These are phyloP conservation scores for Amoeboaphelidium occidentale DNA, from an alignment of 371 early-diverging fungal genomes.

Conservation along the genomic window DNA sequence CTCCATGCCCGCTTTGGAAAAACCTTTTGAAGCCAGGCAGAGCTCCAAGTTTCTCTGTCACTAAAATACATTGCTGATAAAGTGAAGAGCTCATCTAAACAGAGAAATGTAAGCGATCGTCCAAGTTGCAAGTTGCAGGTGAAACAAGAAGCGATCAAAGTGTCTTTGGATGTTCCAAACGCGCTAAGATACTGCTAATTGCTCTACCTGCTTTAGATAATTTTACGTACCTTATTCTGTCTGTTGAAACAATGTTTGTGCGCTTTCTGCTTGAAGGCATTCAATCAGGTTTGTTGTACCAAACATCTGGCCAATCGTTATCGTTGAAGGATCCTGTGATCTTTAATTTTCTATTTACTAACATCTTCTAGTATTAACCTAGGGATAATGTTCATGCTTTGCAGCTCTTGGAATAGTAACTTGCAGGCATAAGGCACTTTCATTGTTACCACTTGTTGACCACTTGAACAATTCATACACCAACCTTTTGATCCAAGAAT, in stretches of 20 bases:
- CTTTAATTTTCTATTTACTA: background rate
- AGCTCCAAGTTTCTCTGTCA: background rate
- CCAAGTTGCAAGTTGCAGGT: too few relatives aligned
- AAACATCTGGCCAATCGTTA: too few relatives aligned
- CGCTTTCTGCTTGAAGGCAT: too few relatives aligned
- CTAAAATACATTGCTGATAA: background rate
- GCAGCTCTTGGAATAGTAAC: slow-evolving; percentile 78
- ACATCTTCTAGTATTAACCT: slow-evolving; percentile 11
- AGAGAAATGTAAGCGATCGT: too few relatives aligned
- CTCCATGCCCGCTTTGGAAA: background rate
- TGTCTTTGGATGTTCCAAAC: too few relatives aligned
- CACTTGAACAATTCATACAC: slow-evolving; percentile 85
- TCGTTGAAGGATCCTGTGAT: too few relatives aligned
- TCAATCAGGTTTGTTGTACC: too few relatives aligned
- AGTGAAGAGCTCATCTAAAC: background rate
- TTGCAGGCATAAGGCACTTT: slow-evolving; percentile 82
- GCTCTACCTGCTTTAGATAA: too few relatives aligned
- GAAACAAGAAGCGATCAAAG: too few relatives aligned
- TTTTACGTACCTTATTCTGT: too few relatives aligned
- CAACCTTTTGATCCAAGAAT: slow-evolving; percentile 78
- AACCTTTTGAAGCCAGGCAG: background rate
- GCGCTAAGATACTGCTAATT: too few relatives aligned
- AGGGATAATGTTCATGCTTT: slow-evolving; percentile 94
- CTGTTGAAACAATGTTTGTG: too few relatives aligned
- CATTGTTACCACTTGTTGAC: slow-evolving; percentile 58